Evolutionary conservation across 352 stramenopile genomes (phyloP).

Genomic region (Phytopythium ostracodes): DNA sequence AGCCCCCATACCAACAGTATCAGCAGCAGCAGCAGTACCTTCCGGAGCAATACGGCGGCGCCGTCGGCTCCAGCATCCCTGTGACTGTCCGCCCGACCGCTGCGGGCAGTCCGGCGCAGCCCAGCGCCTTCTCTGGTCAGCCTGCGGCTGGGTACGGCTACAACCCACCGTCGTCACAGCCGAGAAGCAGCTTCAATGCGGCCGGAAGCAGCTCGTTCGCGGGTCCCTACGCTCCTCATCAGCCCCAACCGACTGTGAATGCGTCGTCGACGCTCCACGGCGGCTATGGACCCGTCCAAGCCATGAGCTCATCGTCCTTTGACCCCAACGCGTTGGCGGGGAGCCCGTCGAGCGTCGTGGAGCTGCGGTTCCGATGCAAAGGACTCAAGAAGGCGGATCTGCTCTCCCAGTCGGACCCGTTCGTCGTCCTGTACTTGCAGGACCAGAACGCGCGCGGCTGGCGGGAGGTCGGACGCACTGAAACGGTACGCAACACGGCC

Average conservation of each 20-base stretch:
- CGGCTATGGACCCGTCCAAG: conserved; percentile 41
- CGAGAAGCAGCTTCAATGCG: conserved; percentile 9
- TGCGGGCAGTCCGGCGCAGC: conserved; percentile 7
- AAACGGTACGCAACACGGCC: conserved; percentile 65
- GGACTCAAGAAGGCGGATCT: conserved; percentile 69
- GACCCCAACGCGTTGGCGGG: conserved; percentile 14
- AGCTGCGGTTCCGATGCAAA: conserved; percentile 66
- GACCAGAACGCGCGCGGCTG: conserved; percentile 39
- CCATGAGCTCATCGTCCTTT: conserved; percentile 15
- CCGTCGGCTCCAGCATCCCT: conserved; percentile 11
- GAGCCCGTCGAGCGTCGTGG: conserved; percentile 54
- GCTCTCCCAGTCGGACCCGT: conserved; percentile 69
- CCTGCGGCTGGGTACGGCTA: not conserved
- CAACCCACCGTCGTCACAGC: not conserved
- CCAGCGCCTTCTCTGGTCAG: not conserved
- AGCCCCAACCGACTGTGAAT: conserved; percentile 10
- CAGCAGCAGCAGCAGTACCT: conserved; percentile 10
- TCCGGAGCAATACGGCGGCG: conserved; percentile 10
- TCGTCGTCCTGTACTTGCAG: conserved; percentile 71
- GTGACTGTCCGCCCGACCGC: conserved; percentile 19
- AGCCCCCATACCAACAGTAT: conserved; percentile 4
- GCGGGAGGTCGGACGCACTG: conserved; percentile 71
- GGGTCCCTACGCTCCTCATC: not conserved
- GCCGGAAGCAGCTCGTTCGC: not conserved
- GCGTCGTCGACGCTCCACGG: conserved; percentile 23